A percentile compares a stretch with the other conserved stretches of the same genome.
Evolutionary conservation across 768 basidiomycete genomes (phyloP).

Genomic region (Serendipita sp.): DNA sequence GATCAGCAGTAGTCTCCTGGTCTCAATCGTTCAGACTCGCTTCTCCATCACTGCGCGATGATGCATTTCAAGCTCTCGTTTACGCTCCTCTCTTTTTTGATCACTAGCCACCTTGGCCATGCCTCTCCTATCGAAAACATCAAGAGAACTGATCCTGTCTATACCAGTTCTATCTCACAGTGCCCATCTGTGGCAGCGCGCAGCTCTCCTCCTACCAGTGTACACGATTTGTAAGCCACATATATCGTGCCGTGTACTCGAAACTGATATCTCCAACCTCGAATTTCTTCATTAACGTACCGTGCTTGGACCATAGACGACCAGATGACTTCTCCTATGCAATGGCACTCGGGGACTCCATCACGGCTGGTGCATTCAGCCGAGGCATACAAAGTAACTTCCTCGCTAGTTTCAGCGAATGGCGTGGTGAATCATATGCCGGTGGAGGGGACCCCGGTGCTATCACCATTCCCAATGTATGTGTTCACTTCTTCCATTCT

Average conservation of each 20-base stretch:
- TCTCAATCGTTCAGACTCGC: too few species aligned
- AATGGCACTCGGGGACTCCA: slow-evolving; percentile 8
- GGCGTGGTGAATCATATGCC: slow-evolving; percentile 8
- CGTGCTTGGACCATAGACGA: not conserved
- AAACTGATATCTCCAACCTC: not conserved
- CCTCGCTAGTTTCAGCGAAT: not conserved
- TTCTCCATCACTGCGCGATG: too few species aligned
- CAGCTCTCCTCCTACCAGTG: not conserved
- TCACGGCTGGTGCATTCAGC: slow-evolving; percentile 5
- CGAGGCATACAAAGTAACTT: slow-evolving; percentile 5
- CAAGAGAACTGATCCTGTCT: not conserved
- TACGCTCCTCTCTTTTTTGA: too few species aligned
- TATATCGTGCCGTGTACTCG: not conserved
- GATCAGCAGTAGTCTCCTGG: too few species aligned
- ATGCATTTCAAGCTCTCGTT: too few species aligned
- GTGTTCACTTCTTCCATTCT: not conserved
- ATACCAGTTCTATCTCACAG: not conserved
- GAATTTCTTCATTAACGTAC: not conserved
- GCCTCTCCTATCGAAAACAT: too few species aligned
- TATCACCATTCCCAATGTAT: slow-evolving; percentile 8
- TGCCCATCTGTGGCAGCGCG: not conserved
- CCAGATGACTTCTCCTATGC: not conserved
- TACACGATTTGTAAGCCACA: not conserved
- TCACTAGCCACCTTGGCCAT: too few species aligned
- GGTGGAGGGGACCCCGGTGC: slow-evolving; percentile 6